Evolutionary conservation across 257 asterid genomes (phyloP).

Genomic region (Coffea canephora): DNA sequence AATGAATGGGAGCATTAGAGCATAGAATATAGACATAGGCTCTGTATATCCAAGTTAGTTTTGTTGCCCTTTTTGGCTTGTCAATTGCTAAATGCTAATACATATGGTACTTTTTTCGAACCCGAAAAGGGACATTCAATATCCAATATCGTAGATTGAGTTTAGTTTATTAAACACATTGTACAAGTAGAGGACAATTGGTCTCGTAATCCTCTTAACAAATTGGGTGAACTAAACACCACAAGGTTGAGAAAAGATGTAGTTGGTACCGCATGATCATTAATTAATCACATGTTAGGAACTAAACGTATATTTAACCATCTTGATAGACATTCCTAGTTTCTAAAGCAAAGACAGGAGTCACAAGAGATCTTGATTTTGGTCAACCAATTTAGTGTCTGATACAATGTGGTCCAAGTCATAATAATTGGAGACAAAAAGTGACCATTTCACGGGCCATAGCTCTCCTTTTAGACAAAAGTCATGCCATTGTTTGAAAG

Average conservation of each 20-base stretch:
- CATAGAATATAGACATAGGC: too few species aligned
- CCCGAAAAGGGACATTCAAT: background rate
- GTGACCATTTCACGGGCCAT: slow-evolving; percentile 7
- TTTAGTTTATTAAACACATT: background rate
- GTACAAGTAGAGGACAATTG: background rate
- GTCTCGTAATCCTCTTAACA: background rate
- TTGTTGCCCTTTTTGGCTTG: background rate
- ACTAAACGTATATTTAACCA: background rate
- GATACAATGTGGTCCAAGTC: slow-evolving; percentile 1
- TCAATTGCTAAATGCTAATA: background rate
- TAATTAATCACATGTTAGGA: background rate
- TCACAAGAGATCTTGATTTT: slow-evolving; percentile 14
- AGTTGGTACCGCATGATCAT: background rate
- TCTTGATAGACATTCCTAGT: background rate
- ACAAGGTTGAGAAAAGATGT: background rate
- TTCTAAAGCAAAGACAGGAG: background rate
- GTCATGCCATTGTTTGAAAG: background rate
- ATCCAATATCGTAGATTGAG: background rate
- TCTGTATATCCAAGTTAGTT: background rate
- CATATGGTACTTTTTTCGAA: background rate
- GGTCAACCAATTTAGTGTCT: slow-evolving; percentile 18
- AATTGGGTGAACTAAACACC: slow-evolving; percentile 1
- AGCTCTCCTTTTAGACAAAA: slow-evolving; percentile 1
- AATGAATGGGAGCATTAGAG: background rate
- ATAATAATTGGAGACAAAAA: slow-evolving; percentile 12